Conservation (phyloP, 305 asterid genomes). For the Rubia balearica region DNA sequence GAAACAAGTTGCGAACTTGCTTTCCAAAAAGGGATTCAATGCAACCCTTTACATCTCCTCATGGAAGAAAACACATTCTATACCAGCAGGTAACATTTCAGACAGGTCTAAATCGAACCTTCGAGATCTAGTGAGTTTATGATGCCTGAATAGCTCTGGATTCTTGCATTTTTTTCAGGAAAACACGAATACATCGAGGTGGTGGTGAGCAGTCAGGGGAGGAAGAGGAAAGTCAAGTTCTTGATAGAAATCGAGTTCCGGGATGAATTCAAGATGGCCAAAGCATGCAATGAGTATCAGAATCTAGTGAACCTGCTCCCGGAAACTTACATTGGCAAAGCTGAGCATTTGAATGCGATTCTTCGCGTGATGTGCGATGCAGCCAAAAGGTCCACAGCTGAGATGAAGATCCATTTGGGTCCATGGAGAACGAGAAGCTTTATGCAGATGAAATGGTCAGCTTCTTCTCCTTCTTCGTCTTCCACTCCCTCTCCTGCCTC, state of each 20-base stretch:
- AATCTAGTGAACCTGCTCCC: slow-evolving; percentile 33
- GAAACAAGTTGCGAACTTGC: slow-evolving; percentile 28
- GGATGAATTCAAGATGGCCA: slow-evolving; percentile 52
- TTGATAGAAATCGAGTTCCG: slow-evolving; percentile 39
- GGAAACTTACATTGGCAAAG: slow-evolving; percentile 37
- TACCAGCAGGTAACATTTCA: slow-evolving; percentile 32
- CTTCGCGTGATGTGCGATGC: slow-evolving; percentile 44
- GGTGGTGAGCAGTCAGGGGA: slow-evolving; percentile 33
- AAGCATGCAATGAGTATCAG: slow-evolving; percentile 35
- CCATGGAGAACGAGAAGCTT: slow-evolving; percentile 49
- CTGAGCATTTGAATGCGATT: slow-evolving; percentile 36
- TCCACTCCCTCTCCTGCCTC: not conserved
- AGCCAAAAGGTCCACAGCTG: slow-evolving; percentile 41
- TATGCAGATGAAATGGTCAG: slow-evolving; percentile 52
- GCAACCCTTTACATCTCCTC: slow-evolving; percentile 35
- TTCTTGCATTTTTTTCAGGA: slow-evolving; percentile 21
- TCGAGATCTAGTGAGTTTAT: too few relatives aligned
- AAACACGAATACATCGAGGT: slow-evolving; percentile 53
- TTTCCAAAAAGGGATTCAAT: slow-evolving; percentile 32
- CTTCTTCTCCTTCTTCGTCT: slow-evolving; percentile 19
- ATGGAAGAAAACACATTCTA: slow-evolving; percentile 34
- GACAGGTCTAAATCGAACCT: not conserved
- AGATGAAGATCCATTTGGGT: slow-evolving; percentile 40
- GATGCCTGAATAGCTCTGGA: not conserved
- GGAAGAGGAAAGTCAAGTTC: slow-evolving; percentile 33